Conservation (phyloP, 257 asterid species). For the Solanum etuberosum region DNA sequence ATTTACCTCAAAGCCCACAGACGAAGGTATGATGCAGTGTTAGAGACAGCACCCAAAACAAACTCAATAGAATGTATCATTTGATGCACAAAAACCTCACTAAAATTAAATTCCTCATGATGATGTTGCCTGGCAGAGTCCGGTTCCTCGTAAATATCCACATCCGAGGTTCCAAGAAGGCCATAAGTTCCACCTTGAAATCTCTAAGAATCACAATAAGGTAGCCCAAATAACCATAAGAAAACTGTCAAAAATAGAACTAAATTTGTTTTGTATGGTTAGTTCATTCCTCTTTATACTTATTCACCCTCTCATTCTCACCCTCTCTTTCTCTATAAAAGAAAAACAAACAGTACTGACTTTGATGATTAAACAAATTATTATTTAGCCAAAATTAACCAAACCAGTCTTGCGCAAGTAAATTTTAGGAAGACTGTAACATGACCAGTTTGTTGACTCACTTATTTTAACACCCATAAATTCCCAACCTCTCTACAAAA, state of each 20-base stretch:
- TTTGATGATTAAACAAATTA: neutral
- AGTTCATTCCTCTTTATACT: neutral
- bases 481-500: neutral
- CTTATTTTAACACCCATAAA: neutral
- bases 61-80: conserved; percentile 94
- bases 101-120: conserved; percentile 67
- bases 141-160: conserved; percentile 54
- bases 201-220: conserved; percentile 35
- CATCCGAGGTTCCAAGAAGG: conserved; percentile 65
- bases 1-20: conserved; percentile 89
- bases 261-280: neutral
- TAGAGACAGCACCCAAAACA: conserved; percentile 92
- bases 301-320: neutral
- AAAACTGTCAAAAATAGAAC: neutral
- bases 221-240: neutral
- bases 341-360: neutral
- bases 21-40: conserved; percentile 91
- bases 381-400: neutral
- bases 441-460: neutral
- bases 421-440: neutral
- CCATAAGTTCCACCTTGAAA: conserved; percentile 86
- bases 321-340: neutral
- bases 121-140: conserved; percentile 53
- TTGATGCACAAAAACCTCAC: conserved; percentile 93
- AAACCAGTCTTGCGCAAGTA: neutral